Percentiles rank a stretch among this genome's conserved stretches.
phyloP scores from a whole-genome alignment of 2,329 filamentous ascomycete genomes.

The Phialophora chinensis region DNA sequence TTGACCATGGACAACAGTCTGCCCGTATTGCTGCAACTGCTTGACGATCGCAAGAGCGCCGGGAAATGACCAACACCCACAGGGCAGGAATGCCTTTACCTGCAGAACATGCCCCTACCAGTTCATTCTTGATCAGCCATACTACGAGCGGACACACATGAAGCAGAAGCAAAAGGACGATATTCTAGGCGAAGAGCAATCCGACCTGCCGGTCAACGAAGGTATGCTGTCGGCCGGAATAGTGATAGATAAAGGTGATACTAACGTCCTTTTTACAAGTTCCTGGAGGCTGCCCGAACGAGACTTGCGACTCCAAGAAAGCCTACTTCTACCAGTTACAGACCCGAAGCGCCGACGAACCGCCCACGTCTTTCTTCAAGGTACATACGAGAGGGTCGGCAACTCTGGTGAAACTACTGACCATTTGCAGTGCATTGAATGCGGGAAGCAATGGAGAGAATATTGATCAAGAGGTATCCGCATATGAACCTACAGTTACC shows the following conservation, averaged over 20 bases:
- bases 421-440: conserved; percentile 51
- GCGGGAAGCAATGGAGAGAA: conserved; percentile 56
- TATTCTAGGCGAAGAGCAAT: conserved; percentile 69
- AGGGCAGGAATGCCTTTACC: conserved; percentile 78
- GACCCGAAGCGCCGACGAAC: conserved; percentile 97
- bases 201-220: conserved; percentile 39
- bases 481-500: not conserved
- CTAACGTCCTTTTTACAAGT: conserved; percentile 27
- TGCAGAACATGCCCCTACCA: conserved; percentile 96
- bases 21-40: conserved; percentile 57
- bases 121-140: conserved; percentile 76
- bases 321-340: conserved; percentile 97
- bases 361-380: conserved; percentile 96
- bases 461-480: conserved; percentile 45
- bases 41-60: conserved; percentile 54
- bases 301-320: conserved; percentile 78
- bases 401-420: not conserved
- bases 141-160: conserved; percentile 81
- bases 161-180: conserved; percentile 86
- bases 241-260: not conserved
- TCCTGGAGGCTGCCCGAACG: conserved; percentile 68
- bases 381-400: conserved; percentile 50
- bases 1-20: conserved; percentile 45
- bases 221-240: conserved; percentile 23
- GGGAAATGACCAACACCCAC: conserved; percentile 46